Evolutionary conservation across 139 green algal species (phyloP), one percentile per base, ranked within the genome.

Genomic region (Chlamydomonas incerta): DNA sequence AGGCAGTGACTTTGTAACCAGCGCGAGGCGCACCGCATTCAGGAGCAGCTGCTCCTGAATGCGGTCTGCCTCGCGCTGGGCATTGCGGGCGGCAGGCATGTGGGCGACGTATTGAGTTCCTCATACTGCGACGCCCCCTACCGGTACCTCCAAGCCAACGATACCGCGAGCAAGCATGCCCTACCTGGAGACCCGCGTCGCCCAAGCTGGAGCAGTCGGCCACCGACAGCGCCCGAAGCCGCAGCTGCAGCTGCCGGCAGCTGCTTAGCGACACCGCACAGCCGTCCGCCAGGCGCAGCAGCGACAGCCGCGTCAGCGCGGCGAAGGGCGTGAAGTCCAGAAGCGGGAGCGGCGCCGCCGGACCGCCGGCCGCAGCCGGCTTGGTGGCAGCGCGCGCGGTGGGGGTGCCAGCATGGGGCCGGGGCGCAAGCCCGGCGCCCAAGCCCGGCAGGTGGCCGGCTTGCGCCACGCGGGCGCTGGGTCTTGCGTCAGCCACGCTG

Each of bases 161-260:
- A 35, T 26, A 3, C 26, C 62, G 31, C 31, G n/a, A n/a, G n/a
- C n/a, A n/a, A n/a, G n/a, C n/a, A n/a, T n/a, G 26, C 33, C 67
- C n/a, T 52, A 83, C 77, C 77, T 74, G 34, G 10, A 83, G n/a
- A 0, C 62, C 77, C 17, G 20, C n/a, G 8, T 47, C 63, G 2
- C 77, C 41, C 63, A 83, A 21, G 15, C 70, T 41, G 1, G 29
- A 58, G n/a, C 77, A 63, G 77, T 83, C 77, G 0, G 63, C 62
- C 41, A 52, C 41, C 17, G 77, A 74, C 4, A 83, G 77, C 41
- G 1, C 29, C 28, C 67, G 15, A 5, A 83, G 77, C 9, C 63
- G 4, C 21, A 4, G 21, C 63, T 50, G 63, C 34, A 83, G 46
- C 77, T 35, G n/a, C 31, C 62, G 0, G 29, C 77, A 74, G 63